A percentile compares a stretch with the other conserved stretches of the same genome.
These are phyloP conservation scores for Eragrostis nindensis DNA, from an alignment of 176 grass and related monocot genomes.

Conservation along the genomic window DNA sequence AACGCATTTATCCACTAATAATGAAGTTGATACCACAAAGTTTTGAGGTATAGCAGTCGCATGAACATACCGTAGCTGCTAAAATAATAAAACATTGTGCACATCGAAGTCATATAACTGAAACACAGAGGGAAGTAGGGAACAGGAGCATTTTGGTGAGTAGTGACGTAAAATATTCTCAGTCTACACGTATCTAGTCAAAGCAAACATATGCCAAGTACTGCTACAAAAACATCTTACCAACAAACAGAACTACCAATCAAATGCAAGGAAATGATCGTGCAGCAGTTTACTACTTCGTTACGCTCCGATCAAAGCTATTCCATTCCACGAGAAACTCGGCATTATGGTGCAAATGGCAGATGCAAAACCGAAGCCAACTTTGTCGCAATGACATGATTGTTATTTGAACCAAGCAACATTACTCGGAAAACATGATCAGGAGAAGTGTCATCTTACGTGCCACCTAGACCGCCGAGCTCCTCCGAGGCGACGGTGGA, in stretches of 20 bases:
- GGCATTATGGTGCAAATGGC: not conserved
- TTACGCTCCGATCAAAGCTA: not conserved
- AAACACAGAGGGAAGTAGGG: not conserved
- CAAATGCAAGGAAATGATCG: not conserved
- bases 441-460: constrained; percentile 59
- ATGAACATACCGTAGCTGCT: not conserved
- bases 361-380: constrained; percentile 4
- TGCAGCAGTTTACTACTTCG: not conserved
- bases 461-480: constrained; percentile 80
- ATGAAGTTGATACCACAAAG: not conserved
- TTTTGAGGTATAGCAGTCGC: not conserved
- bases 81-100: not conserved
- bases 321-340: not conserved
- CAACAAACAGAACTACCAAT: not conserved
- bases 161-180: not conserved
- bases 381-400: not conserved
- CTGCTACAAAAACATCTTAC: not conserved
- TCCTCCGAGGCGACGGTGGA: constrained; percentile 71
- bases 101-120: not conserved
- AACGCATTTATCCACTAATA: not conserved
- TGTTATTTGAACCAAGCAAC: not conserved
- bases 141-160: not conserved
- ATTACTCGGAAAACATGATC: not conserved
- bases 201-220: not conserved
- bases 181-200: not conserved